Evolutionary conservation across 495 filamentous ascomycete species (phyloP).

Genomic region (Parathielavia hyrcaniae): DNA sequence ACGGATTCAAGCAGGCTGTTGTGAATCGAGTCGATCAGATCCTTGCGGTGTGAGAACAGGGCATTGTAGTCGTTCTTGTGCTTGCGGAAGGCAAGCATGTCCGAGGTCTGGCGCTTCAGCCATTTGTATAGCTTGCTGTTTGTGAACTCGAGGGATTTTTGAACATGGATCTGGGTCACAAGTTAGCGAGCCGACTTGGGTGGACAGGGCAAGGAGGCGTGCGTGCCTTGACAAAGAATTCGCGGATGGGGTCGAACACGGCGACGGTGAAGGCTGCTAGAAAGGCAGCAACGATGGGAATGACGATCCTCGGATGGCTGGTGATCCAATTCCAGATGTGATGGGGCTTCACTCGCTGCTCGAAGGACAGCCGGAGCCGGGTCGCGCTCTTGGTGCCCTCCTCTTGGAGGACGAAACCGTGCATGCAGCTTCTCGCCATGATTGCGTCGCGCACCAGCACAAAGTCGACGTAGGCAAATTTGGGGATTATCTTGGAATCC

Average conservation of each 20-base stretch:
- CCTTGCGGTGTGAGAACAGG: conserved; percentile 82
- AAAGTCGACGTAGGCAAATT: conserved; percentile 75
- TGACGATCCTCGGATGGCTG: conserved; percentile 82
- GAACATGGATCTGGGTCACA: conserved; percentile 56
- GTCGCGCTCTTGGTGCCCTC: conserved; percentile 72
- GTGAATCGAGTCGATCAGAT: conserved; percentile 69
- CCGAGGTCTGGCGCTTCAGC: conserved; percentile 72
- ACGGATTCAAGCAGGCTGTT: conserved; percentile 81
- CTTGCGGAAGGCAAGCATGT: conserved; percentile 51
- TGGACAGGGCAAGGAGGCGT: no score
- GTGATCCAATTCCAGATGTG: conserved; percentile 83
- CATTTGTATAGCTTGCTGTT: conserved; percentile 67
- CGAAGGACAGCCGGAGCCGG: conserved; percentile 70
- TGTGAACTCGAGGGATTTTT: conserved; percentile 62
- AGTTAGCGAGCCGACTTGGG: conserved; percentile 2
- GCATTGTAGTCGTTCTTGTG: conserved; percentile 58
- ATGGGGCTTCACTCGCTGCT: conserved; percentile 65
- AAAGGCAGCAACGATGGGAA: conserved; percentile 73
- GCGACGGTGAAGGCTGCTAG: conserved; percentile 80
- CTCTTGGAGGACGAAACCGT: conserved; percentile 67
- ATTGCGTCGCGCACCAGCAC: conserved; percentile 61
- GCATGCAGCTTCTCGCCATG: conserved; percentile 88
- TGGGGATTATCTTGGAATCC: conserved; percentile 76
- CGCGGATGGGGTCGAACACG: conserved; percentile 86
- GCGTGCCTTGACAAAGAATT: conserved; percentile 73